Evolutionary conservation across 2,329 filamentous ascomycete species (phyloP), one percentile per base, ranked within the genome.

Genomic region (Aspergillus niger): DNA sequence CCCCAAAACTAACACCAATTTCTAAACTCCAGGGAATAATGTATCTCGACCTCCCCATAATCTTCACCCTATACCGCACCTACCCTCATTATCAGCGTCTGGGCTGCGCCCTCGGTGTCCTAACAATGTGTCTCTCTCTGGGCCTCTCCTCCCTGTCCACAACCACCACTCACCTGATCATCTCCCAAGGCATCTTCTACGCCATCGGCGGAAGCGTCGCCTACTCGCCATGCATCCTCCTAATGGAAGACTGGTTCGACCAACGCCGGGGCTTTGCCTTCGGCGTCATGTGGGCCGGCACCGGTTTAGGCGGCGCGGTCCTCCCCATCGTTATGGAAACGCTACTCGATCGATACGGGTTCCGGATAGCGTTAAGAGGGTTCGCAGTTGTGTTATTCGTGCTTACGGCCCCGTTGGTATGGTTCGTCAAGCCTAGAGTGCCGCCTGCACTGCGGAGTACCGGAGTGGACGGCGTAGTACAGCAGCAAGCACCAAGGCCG

Each of bases 231-330:
- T 76, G 77, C 2, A 77, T 83, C 32, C 69, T 80, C 53, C 79
- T 78, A 50, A 73, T 84, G 51, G 79, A 83, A 38, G 80, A 83
- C 65, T 87, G 68, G 77, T 84, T 83, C 69, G 76, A 82, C 8
- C 77, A 81, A 65, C 69, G 77, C 17, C 72, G 75, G 53, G 80
- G 80, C 65, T 76, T 71, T 67, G 78, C 77, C 0, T 76, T 79
- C 11, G 82, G 81, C 2, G 65, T 79, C 61, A 50, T 60, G 57
- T 66, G 78, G 78, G 77, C 72, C 15, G 70, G 71, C 5, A 71
- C 69, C 24, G 67, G 70, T 13, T 53, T 71, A 3, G 77, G 77
- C 2, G 82, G 82, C 2, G 77, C 78, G 3, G 73, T 81, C 15
- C 70, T 83, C 24, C 82, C 81, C 0, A 61, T 83, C 7, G 68